phyloP scores from a whole-genome alignment of 305 asterid genomes.

The Fraxinus latifolia region DNA sequence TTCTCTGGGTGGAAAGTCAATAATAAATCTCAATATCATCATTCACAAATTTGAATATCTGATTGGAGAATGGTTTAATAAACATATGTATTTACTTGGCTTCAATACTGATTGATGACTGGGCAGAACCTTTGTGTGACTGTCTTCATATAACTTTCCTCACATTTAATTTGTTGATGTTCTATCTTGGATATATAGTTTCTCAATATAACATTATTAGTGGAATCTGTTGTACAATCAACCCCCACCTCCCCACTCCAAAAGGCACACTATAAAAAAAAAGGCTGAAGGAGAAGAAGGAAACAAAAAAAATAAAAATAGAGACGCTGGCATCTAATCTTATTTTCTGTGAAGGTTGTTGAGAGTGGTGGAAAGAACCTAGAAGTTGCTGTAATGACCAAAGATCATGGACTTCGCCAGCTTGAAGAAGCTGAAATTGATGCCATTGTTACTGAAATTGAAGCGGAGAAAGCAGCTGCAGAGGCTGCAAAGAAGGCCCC shows the following conservation, averaged over 20 bases:
- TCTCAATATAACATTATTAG: background rate
- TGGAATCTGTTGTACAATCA: background rate
- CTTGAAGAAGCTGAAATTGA: slow-evolving; percentile 96
- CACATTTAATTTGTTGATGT: background rate
- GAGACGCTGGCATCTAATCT: background rate
- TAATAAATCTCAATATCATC: background rate
- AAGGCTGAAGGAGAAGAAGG: background rate
- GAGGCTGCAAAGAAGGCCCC: slow-evolving; percentile 96
- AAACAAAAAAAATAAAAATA: background rate
- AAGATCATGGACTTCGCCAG: slow-evolving; percentile 66
- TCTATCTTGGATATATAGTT: background rate
- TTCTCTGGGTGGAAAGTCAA: background rate
- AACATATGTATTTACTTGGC: background rate
- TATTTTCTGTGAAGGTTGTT: slow-evolving; percentile 39
- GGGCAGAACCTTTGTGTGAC: background rate
- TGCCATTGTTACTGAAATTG: slow-evolving; percentile 81
- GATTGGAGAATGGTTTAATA: background rate
- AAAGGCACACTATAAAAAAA: background rate
- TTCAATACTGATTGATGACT: background rate
- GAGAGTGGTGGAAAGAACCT: slow-evolving; percentile 98
- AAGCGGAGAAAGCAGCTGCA: slow-evolving; percentile 97
- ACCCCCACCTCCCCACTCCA: background rate
- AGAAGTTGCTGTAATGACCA: slow-evolving; percentile 97
- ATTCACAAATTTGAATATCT: background rate
- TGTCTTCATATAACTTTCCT: background rate